Conservation (phyloP, 371 early-diverging fungal genomes). For the Actinomucor elegans region DNA sequence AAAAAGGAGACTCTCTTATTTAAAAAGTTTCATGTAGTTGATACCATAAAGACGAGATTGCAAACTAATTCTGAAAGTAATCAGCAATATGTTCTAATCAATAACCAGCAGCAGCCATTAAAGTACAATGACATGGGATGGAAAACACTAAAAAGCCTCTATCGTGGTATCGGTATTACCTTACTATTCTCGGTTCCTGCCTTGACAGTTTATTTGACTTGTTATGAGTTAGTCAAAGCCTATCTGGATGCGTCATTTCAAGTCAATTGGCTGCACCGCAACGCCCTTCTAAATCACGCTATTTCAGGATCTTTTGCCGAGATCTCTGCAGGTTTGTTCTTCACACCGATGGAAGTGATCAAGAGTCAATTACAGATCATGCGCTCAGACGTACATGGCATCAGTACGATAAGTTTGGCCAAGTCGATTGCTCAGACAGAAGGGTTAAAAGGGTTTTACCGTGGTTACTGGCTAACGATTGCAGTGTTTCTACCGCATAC, state of each 20-base stretch:
- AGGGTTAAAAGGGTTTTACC: conserved; percentile 65
- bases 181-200: conserved; percentile 72
- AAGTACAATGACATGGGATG: too few relatives aligned
- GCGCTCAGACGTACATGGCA: not conserved
- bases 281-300: conserved; percentile 28
- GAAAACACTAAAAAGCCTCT: too few relatives aligned
- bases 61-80: conserved; percentile 31
- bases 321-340: conserved; percentile 50
- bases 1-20: too few relatives aligned
- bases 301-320: conserved; percentile 52
- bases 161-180: conserved; percentile 66
- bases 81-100: not conserved
- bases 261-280: not conserved
- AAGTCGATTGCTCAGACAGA: conserved; percentile 45
- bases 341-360: conserved; percentile 83
- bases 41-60: conserved; percentile 68
- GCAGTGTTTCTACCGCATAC: conserved; percentile 66
- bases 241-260: conserved; percentile 6
- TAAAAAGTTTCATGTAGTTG: too few relatives aligned
- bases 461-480: conserved; percentile 68
- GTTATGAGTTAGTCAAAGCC: conserved; percentile 63
- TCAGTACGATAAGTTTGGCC: conserved; percentile 1
- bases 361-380: conserved; percentile 67
- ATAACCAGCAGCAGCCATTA: too few relatives aligned
- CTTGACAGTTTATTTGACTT: conserved; percentile 62